Evolutionary conservation across 352 stramenopile species (phyloP).

Genomic region (Phytophthora macrochlamydospora): DNA sequence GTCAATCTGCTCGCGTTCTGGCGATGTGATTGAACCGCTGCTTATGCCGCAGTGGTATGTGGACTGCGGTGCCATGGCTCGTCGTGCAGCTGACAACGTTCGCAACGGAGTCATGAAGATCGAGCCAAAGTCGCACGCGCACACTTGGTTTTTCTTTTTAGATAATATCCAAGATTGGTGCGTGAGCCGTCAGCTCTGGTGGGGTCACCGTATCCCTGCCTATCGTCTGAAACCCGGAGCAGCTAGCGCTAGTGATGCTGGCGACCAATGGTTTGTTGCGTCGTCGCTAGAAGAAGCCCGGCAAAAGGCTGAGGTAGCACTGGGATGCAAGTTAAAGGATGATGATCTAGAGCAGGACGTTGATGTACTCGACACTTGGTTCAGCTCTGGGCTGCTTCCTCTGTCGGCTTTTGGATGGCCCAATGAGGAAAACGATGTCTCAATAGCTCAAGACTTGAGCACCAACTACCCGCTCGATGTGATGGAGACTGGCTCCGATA

Average conservation of each 20-base stretch:
- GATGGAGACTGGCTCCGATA: slow-evolving; percentile 96
- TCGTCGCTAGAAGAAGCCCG: slow-evolving; percentile 91
- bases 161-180: slow-evolving; percentile 99
- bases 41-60: slow-evolving; percentile 99
- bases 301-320: slow-evolving; percentile 82
- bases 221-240: slow-evolving; percentile 81
- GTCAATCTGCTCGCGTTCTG: slow-evolving; percentile 96
- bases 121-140: slow-evolving; percentile 91
- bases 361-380: slow-evolving; percentile 99
- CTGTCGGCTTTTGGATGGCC: slow-evolving; percentile 93
- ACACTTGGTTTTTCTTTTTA: slow-evolving; percentile 98
- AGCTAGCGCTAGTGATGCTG: slow-evolving; percentile 12
- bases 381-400: slow-evolving; percentile 97
- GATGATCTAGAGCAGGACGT: slow-evolving; percentile 95
- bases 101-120: slow-evolving; percentile 95
- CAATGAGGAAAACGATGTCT: slow-evolving; percentile 65
- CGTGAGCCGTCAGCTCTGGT: slow-evolving; percentile 99
- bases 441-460: slow-evolving; percentile 29
- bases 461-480: slow-evolving; percentile 68
- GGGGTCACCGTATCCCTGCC: slow-evolving; percentile 99
- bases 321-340: slow-evolving; percentile 74
- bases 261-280: slow-evolving; percentile 96
- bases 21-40: slow-evolving; percentile 98
- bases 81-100: slow-evolving; percentile 93
- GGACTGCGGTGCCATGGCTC: slow-evolving; percentile 95